Conservation (phyloP, 352 stramenopile species). For the Saprolegnia parasitica region DNA sequence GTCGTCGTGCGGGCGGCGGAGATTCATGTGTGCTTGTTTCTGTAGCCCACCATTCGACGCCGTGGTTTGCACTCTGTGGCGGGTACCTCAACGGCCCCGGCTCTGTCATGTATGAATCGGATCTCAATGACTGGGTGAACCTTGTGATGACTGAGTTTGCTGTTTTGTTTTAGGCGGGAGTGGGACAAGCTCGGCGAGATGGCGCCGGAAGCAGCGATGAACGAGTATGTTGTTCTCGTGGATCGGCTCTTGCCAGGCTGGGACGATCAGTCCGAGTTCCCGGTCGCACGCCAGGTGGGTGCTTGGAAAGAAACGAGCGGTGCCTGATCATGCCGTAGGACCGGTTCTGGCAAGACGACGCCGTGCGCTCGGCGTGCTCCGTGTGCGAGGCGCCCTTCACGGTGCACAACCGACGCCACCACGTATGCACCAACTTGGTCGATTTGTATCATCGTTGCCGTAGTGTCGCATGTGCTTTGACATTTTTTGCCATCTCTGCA, state of each 20-base stretch:
- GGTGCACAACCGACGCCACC: conserved; percentile 45
- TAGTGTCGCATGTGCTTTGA: conserved; percentile 63
- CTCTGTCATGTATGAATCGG: conserved; percentile 64
- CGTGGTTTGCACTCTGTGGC: conserved; percentile 39
- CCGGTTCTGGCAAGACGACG: conserved; percentile 63
- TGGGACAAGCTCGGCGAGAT: conserved; percentile 57
- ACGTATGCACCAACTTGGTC: conserved; percentile 26
- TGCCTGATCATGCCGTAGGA: conserved; percentile 29
- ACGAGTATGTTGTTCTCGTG: conserved; percentile 50
- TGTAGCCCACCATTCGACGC: neutral
- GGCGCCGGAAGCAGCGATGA: conserved; percentile 43
- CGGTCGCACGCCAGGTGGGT: conserved; percentile 36
- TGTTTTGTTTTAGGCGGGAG: conserved; percentile 37
- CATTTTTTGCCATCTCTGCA: conserved; percentile 63
- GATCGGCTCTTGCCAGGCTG: conserved; percentile 63
- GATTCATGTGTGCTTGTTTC: neutral
- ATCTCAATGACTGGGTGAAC: too few species aligned
- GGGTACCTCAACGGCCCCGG: conserved; percentile 41
- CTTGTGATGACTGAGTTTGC: neutral
- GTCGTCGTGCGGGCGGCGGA: neutral
- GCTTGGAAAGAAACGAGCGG: neutral
- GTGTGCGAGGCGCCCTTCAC: conserved; percentile 49
- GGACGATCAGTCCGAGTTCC: conserved; percentile 51
- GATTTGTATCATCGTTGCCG: neutral
- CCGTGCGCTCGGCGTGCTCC: conserved; percentile 38